Evolutionary conservation across 495 filamentous ascomycete genomes (phyloP).

Genomic region (Daldinia childiae): DNA sequence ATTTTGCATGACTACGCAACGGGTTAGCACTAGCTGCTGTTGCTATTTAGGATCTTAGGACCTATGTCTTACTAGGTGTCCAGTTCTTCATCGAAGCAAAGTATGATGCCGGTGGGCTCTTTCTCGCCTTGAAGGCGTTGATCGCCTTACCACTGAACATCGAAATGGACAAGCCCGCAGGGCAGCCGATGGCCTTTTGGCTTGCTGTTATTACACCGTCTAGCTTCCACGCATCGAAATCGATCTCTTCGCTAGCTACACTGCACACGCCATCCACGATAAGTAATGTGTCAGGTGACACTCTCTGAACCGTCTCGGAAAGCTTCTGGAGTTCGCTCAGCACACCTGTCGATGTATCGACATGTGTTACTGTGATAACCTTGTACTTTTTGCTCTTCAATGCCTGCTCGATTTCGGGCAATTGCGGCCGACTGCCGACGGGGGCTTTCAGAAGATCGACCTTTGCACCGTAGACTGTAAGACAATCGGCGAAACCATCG

Average conservation of each 20-base stretch:
- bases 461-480: slow-evolving; percentile 88
- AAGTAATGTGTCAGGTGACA: slow-evolving; percentile 89
- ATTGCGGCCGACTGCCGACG: slow-evolving; percentile 87
- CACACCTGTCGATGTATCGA: slow-evolving; percentile 96
- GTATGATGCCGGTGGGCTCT: slow-evolving; percentile 82
- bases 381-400: slow-evolving; percentile 91
- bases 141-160: slow-evolving; percentile 94
- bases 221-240: slow-evolving; percentile 92
- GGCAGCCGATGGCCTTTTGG: slow-evolving; percentile 96
- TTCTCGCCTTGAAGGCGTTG: slow-evolving; percentile 77
- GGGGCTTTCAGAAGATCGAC: slow-evolving; percentile 89
- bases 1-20: slow-evolving; percentile 83
- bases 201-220: slow-evolving; percentile 93
- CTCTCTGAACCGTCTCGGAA: slow-evolving; percentile 79
- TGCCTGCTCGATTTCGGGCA: slow-evolving; percentile 85
- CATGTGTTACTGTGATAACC: slow-evolving; percentile 91
- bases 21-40: slow-evolving; percentile 28
- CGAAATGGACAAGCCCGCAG: slow-evolving; percentile 90
- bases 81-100: slow-evolving; percentile 97
- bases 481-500: slow-evolving; percentile 91
- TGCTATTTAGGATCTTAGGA: background rate
- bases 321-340: slow-evolving; percentile 87
- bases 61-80: slow-evolving; percentile 75
- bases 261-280: slow-evolving; percentile 97
- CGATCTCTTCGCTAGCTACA: slow-evolving; percentile 94